Conservation (phyloP, 331 rosid species). For the Rosa hybrid region DNA sequence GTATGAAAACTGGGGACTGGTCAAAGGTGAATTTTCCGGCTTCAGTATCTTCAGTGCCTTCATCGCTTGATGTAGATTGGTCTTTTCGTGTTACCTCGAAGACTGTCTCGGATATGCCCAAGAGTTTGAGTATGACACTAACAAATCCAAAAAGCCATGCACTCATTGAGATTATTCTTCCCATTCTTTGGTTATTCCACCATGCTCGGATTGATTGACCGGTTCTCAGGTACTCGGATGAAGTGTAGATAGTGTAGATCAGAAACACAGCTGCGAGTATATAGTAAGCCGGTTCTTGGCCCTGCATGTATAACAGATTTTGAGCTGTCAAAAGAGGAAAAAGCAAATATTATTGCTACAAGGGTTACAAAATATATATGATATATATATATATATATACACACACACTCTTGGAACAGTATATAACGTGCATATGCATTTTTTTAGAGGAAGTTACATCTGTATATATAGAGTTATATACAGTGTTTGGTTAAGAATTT, state of each 20-base stretch:
- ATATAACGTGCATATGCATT: background rate
- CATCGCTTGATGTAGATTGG: conserved; percentile 2
- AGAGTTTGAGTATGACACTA: conserved; percentile 27
- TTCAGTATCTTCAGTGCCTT: conserved; percentile 12
- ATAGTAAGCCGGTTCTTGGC: conserved; percentile 35
- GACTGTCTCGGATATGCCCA: conserved; percentile 43
- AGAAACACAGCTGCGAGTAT: conserved; percentile 28
- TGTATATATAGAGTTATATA: background rate
- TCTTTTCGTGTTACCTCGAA: conserved; percentile 68
- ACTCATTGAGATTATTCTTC: conserved; percentile 37
- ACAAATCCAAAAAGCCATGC: conserved; percentile 48
- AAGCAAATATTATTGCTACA: background rate
- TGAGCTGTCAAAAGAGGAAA: background rate
- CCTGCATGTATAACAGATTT: conserved; percentile 11
- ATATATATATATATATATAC: too few species aligned
- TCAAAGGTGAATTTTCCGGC: conserved; percentile 55
- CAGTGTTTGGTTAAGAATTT: background rate
- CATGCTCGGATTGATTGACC: conserved; percentile 53
- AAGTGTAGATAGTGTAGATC: conserved; percentile 26
- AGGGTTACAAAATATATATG: too few species aligned
- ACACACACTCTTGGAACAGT: too few species aligned
- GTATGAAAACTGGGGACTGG: conserved; percentile 51
- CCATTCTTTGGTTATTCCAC: conserved; percentile 80
- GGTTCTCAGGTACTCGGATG: conserved; percentile 36
- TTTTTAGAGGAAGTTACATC: background rate